Evolutionary conservation across 75 land plant species (phyloP), one percentile per base, ranked within the genome.

Genomic region (Ceratopteris richardii): DNA sequence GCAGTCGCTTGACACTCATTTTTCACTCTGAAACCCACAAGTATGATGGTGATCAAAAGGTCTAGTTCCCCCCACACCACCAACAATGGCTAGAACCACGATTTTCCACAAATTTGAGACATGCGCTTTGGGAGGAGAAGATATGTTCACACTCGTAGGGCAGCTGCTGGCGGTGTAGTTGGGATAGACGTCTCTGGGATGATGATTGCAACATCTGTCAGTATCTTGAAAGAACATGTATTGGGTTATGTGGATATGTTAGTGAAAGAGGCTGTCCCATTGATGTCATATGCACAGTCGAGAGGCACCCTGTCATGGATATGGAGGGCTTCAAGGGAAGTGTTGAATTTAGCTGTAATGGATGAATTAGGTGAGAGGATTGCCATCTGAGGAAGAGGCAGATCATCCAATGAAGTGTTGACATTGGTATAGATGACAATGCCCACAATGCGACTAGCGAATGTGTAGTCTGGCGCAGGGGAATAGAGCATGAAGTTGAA

Each of bases 1-100:
- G 71, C 80, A 39, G 77, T 78, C 61, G 78, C 57, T n/a, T n/a
- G n/a, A n/a, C n/a, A n/a, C n/a, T n/a, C n/a, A n/a, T n/a, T n/a
- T 57, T 46, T 66, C 29, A 65, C 29, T 66, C 70, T 25, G 64
- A 84, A 31, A 21, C 55, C 60, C 56, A 87, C 39, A n/a, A 75
- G 54, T 29, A 54, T 31, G 0, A 54, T 70, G 9, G 71, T 75
- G 13, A 74, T 44, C 29, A 63, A 58, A 6, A 48, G 20, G 19
- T 6, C 51, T 5, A 18, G 18, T 14, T n/a, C 51, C 51, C 6
- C 21, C 51, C 21, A 48, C 4, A 19, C 21, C 20, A 6, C 14
- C 21, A 21, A 6, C 11, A 48, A 21, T 19, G 51, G 20, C 20
- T 6, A 14, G 21, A 6, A 48, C 6, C 21, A 21, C 51, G 51